phyloP scores from a whole-genome alignment of 148 eudicot genomes.

The Nepenthes gracilis region DNA sequence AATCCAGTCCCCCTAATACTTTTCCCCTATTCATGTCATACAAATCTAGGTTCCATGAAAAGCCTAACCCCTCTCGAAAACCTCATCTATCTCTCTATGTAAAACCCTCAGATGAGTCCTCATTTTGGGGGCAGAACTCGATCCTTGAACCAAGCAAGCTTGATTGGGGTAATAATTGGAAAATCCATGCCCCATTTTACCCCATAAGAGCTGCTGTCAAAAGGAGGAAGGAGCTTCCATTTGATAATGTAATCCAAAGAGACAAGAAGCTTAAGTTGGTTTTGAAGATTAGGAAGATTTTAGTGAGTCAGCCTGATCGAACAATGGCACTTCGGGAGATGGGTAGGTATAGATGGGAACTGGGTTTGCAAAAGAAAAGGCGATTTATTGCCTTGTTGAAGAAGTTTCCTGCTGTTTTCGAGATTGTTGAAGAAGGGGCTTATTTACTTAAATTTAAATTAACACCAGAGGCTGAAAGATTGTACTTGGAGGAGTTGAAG shows the following conservation, averaged over 20 bases:
- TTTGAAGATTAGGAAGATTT: constrained; percentile 65
- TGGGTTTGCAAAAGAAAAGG: constrained; percentile 58
- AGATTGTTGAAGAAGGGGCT: constrained; percentile 87
- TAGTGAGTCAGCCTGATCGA: constrained; percentile 62
- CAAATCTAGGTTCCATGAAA: constrained; percentile 23
- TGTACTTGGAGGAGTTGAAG: constrained; percentile 87
- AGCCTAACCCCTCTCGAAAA: constrained; percentile 13
- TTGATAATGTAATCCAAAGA: constrained; percentile 89
- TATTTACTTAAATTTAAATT: constrained; percentile 63
- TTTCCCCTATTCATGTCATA: constrained; percentile 44
- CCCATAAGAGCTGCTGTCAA: constrained; percentile 65
- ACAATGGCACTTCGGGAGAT: constrained; percentile 65
- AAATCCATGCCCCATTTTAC: constrained; percentile 28
- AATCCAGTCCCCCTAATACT: constrained; percentile 26
- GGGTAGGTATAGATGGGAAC: constrained; percentile 60
- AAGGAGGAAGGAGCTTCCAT: constrained; percentile 82
- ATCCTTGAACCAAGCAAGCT: constrained; percentile 16
- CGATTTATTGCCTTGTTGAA: constrained; percentile 70
- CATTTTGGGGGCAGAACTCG: constrained; percentile 44
- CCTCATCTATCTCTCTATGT: constrained; percentile 9
- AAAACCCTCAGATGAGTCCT: constrained; percentile 18
- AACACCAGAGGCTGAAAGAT: constrained; percentile 90
- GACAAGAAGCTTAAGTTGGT: constrained; percentile 93
- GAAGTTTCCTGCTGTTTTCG: constrained; percentile 85
- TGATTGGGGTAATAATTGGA: constrained; percentile 22